These are phyloP conservation scores for Aechmea fasciata DNA, from an alignment of 176 grass and related monocot genomes.

Conservation along the genomic window DNA sequence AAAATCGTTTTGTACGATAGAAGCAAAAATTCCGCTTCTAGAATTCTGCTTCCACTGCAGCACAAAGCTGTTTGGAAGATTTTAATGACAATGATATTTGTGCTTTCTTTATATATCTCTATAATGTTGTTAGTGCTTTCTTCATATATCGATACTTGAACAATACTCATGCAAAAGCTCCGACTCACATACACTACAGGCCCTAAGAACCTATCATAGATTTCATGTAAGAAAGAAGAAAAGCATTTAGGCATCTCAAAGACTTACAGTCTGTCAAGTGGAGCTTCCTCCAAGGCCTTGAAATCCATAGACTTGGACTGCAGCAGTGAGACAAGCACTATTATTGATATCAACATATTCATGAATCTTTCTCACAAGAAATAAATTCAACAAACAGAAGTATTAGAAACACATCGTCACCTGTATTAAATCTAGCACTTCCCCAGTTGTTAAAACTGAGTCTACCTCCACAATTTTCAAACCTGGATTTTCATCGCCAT, in stretches of 20 bases:
- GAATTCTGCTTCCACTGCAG: too few species aligned
- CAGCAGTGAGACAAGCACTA: conserved; percentile 27
- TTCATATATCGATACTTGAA: too few species aligned
- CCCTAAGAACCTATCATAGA: not conserved
- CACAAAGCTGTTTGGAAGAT: too few species aligned
- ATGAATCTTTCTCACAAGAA: conserved; percentile 1
- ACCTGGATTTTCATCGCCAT: not conserved
- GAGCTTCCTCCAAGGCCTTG: conserved; percentile 65
- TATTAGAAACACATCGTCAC: conserved; percentile 24
- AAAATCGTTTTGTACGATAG: too few species aligned
- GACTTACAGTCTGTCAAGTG: conserved; percentile 71
- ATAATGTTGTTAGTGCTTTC: too few species aligned
- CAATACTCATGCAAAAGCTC: too few species aligned
- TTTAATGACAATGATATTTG: too few species aligned
- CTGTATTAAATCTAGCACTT: conserved; percentile 96
- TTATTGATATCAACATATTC: conserved; percentile 10
- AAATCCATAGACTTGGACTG: conserved; percentile 84
- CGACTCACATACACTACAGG: too few species aligned
- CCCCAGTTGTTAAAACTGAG: conserved; percentile 87
- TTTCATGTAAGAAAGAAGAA: conserved; percentile 3
- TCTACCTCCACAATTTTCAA: conserved; percentile 62
- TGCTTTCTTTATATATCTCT: too few species aligned
- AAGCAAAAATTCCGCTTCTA: too few species aligned
- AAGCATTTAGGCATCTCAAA: conserved; percentile 9
- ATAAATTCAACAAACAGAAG: conserved; percentile 11